Conservation (phyloP, 768 basidiomycete species). For the Phlegmacium glaucopus region DNA sequence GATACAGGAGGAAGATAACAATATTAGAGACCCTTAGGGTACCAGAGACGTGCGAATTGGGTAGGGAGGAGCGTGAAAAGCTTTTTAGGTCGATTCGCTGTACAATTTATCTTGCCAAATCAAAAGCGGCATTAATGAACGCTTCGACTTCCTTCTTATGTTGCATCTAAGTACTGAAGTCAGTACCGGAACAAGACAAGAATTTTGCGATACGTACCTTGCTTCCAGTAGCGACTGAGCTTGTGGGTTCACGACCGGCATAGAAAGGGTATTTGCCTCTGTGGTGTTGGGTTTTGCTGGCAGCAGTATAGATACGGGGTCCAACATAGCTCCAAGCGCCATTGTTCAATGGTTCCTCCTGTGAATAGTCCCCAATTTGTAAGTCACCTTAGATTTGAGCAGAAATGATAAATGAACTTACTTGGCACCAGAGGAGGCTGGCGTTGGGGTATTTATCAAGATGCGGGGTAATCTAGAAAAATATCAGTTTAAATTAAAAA, state of each 20-base stretch:
- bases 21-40: no score
- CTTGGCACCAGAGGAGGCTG: slow-evolving; percentile 86
- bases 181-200: slow-evolving; percentile 8
- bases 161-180: slow-evolving; percentile 43
- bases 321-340: slow-evolving; percentile 97
- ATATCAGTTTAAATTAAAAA: neutral
- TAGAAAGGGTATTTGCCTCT: slow-evolving; percentile 87
- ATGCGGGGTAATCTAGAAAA: slow-evolving; percentile 66
- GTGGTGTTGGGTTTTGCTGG: slow-evolving; percentile 86
- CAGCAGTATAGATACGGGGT: slow-evolving; percentile 91
- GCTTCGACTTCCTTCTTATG: slow-evolving; percentile 91
- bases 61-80: no score
- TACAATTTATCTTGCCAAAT: slow-evolving; percentile 9
- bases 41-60: no score
- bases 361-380: neutral
- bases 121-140: slow-evolving; percentile 64
- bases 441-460: slow-evolving; percentile 97
- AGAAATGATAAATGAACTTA: neutral
- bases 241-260: slow-evolving; percentile 89
- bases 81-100: no score
- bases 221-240: slow-evolving; percentile 90
- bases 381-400: neutral
- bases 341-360: slow-evolving; percentile 94
- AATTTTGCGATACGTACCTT: slow-evolving; percentile 48
- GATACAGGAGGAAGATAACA: no score